A percentile compares a stretch with the other conserved stretches of the same genome.
These are phyloP conservation scores for Allomyces macrogynus DNA, from an alignment of 192 early-diverging fungal species.

Conservation along the genomic window DNA sequence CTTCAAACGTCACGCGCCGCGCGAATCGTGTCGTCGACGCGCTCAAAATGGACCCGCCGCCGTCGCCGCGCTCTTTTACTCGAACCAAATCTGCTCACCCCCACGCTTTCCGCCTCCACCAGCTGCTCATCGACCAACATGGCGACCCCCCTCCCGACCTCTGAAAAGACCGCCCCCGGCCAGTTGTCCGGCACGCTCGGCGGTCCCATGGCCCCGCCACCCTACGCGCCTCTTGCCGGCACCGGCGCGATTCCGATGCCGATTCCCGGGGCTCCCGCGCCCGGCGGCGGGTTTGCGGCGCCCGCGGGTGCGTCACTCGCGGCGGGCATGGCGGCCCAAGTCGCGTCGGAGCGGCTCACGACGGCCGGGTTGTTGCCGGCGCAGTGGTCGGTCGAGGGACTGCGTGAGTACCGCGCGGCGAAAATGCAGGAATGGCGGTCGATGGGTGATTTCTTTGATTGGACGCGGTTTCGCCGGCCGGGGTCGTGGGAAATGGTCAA, in stretches of 20 bases:
- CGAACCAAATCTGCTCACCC: too few relatives aligned
- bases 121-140: too few relatives aligned
- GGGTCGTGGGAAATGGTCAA: neutral
- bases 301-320: neutral
- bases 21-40: too few relatives aligned
- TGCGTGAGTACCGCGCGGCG: neutral
- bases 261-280: neutral
- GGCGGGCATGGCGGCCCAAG: neutral
- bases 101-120: too few relatives aligned
- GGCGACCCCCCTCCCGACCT: too few relatives aligned
- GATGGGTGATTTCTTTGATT: neutral
- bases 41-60: too few relatives aligned
- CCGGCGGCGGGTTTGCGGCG: neutral
- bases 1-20: too few relatives aligned
- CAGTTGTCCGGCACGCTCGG: neutral
- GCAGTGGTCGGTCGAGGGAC: neutral
- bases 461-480: neutral
- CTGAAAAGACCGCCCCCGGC: too few relatives aligned
- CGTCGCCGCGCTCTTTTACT: too few relatives aligned
- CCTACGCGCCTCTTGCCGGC: neutral
- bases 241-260: neutral
- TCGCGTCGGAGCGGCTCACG: neutral
- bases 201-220: neutral
- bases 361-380: neutral
- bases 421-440: neutral